Evolutionary conservation across 2,329 filamentous ascomycete genomes (phyloP).

Genomic region (Huntiella bhutanensis): DNA sequence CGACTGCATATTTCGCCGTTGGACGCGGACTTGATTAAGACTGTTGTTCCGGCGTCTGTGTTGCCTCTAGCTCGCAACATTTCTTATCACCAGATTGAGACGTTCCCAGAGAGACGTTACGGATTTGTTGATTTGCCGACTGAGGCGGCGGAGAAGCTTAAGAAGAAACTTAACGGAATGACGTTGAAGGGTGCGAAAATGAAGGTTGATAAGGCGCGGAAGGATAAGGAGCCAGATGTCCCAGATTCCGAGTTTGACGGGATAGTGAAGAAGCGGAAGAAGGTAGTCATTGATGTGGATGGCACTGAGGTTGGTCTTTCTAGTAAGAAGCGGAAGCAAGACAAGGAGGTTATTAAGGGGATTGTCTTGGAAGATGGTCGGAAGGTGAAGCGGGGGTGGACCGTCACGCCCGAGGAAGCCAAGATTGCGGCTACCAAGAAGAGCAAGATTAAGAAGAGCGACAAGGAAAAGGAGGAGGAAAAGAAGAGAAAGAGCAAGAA

Average conservation of each 20-base stretch:
- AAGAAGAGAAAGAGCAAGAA: slow-evolving; percentile 31
- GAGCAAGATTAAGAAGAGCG: slow-evolving; percentile 24
- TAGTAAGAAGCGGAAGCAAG: slow-evolving; percentile 31
- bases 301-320: slow-evolving; percentile 14
- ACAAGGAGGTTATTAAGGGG: slow-evolving; percentile 37
- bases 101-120: slow-evolving; percentile 79
- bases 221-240: slow-evolving; percentile 26
- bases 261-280: slow-evolving; percentile 23
- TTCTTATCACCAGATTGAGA: slow-evolving; percentile 72
- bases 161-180: slow-evolving; percentile 75
- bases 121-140: slow-evolving; percentile 72
- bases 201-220: slow-evolving; percentile 58
- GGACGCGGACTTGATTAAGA: slow-evolving; percentile 50
- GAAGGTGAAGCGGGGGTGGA: slow-evolving; percentile 81
- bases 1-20: slow-evolving; percentile 75
- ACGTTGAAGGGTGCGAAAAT: slow-evolving; percentile 74
- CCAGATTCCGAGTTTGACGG: slow-evolving; percentile 19
- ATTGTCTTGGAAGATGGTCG: slow-evolving; percentile 53
- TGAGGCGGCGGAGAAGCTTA: slow-evolving; percentile 74
- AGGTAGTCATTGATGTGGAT: slow-evolving; percentile 18
- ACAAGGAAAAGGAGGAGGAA: slow-evolving; percentile 23
- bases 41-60: slow-evolving; percentile 51
- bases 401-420: slow-evolving; percentile 38
- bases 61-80: slow-evolving; percentile 53
- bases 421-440: slow-evolving; percentile 27